These are phyloP conservation scores for Aegilops bicornis DNA, from an alignment of 176 grass and related monocot genomes.

Conservation along the genomic window DNA sequence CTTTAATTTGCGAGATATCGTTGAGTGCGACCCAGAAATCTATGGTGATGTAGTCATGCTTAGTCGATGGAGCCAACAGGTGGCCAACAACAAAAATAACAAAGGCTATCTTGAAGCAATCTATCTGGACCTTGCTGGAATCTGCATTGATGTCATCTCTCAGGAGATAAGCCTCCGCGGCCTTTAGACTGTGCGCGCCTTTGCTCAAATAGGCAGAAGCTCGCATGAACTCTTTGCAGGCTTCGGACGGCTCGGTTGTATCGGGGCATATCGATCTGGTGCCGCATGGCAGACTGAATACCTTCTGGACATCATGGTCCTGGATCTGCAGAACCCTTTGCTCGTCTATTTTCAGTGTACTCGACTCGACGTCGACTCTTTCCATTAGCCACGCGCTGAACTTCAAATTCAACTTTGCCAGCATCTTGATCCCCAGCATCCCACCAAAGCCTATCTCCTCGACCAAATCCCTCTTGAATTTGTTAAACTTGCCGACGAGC, in stretches of 20 bases:
- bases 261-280: background rate
- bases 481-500: background rate
- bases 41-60: background rate
- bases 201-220: background rate
- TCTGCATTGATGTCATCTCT: conserved; percentile 4
- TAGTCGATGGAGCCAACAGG: conserved; percentile 3
- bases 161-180: background rate
- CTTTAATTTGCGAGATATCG: background rate
- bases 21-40: background rate
- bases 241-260: background rate
- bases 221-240: background rate
- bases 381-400: conserved; percentile 12
- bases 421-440: background rate
- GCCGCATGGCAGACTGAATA: background rate
- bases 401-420: background rate
- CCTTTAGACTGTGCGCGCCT: background rate
- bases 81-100: background rate
- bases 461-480: background rate
- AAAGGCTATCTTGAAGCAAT: conserved; percentile 19
- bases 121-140: conserved; percentile 1
- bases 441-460: background rate
- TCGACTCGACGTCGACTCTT: background rate
- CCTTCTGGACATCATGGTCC: background rate
- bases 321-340: background rate
- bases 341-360: background rate